Conservation (phyloP, 805 yeast genomes). For the Saturnispora besseyi region DNA sequence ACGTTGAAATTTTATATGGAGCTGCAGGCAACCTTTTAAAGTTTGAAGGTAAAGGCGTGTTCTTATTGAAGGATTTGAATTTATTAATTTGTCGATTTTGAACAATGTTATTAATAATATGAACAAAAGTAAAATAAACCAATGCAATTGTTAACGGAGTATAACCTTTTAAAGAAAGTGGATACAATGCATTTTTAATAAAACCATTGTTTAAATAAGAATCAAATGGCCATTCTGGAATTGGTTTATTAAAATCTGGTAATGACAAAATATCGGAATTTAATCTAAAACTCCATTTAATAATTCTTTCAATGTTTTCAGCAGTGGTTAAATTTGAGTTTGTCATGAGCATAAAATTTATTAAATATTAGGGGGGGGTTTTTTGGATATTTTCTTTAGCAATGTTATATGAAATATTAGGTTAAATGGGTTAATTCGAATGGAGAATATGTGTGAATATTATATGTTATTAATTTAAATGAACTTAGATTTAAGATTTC, state of each 20-base stretch:
- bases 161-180: constrained; percentile 36
- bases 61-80: constrained; percentile 21
- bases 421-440: too few species aligned
- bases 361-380: too few species aligned
- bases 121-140: constrained; percentile 50
- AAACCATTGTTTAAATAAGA: constrained; percentile 9
- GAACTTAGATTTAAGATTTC: too few species aligned
- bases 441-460: too few species aligned
- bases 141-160: constrained; percentile 52
- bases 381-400: too few species aligned
- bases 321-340: not conserved
- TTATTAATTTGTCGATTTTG: constrained; percentile 36
- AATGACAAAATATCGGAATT: constrained; percentile 5
- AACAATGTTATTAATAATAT: constrained; percentile 40
- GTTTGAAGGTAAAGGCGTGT: constrained; percentile 19
- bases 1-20: constrained; percentile 41
- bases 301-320: constrained; percentile 10
- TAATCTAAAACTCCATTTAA: constrained; percentile 20
- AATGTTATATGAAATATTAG: too few species aligned
- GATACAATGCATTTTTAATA: constrained; percentile 29
- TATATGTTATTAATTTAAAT: too few species aligned
- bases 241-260: constrained; percentile 12
- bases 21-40: constrained; percentile 39
- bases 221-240: constrained; percentile 24
- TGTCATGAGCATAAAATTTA: too few species aligned